Conservation (phyloP, 768 basidiomycete species). For the Tricholoma flavovirens region DNA sequence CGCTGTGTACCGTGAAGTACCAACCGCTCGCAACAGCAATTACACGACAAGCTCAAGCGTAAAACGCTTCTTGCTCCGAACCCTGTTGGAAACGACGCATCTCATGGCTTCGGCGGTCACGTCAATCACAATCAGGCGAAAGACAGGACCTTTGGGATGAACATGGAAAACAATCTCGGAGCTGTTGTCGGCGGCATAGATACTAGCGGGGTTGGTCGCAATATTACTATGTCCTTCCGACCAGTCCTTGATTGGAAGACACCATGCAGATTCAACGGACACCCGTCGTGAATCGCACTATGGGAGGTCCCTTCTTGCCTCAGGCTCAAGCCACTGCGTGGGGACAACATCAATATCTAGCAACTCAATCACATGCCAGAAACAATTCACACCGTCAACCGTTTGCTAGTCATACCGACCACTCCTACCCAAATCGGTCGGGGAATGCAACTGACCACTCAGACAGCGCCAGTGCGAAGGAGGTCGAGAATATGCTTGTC, state of each 20-base stretch:
- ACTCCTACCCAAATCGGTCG: slow-evolving; percentile 39
- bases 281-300: slow-evolving; percentile 51
- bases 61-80: slow-evolving; percentile 60
- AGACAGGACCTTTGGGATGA: slow-evolving; percentile 10
- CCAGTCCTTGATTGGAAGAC: background rate
- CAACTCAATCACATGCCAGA: slow-evolving; percentile 18
- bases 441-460: slow-evolving; percentile 51
- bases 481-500: slow-evolving; percentile 66
- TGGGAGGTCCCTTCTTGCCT: slow-evolving; percentile 20
- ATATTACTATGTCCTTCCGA: background rate
- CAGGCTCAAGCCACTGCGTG: slow-evolving; percentile 21
- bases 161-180: slow-evolving; percentile 28
- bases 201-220: slow-evolving; percentile 45
- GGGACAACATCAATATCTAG: slow-evolving; percentile 26
- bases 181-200: slow-evolving; percentile 64
- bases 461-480: slow-evolving; percentile 63
- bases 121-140: slow-evolving; percentile 6
- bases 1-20: background rate
- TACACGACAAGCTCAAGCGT: slow-evolving; percentile 80
- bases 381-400: slow-evolving; percentile 46
- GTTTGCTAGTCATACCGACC: slow-evolving; percentile 33
- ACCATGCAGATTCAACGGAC: slow-evolving; percentile 59
- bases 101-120: slow-evolving; percentile 11
- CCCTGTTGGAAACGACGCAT: slow-evolving; percentile 15
- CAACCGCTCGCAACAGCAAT: slow-evolving; percentile 36